phyloP scores from a whole-genome alignment of 495 filamentous ascomycete species.

The Copromyces sp. region DNA sequence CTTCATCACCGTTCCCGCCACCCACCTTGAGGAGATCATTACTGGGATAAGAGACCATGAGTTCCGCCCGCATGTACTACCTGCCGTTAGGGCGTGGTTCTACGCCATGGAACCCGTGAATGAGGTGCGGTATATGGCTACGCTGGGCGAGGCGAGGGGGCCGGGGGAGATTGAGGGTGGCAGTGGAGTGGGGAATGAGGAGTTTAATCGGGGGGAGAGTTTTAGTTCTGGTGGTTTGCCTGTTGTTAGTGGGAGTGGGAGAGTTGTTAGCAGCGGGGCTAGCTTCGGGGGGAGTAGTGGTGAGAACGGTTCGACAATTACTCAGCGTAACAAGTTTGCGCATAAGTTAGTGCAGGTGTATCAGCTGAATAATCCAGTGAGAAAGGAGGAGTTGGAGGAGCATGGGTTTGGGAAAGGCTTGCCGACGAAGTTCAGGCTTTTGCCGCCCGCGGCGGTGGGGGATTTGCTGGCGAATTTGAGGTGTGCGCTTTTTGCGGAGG shows the following conservation, averaged over 20 bases:
- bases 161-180: slow-evolving; percentile 31
- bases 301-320: neutral
- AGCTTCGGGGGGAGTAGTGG: neutral
- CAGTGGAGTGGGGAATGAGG: slow-evolving; percentile 33
- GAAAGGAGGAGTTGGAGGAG: slow-evolving; percentile 28
- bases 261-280: neutral
- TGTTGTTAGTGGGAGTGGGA: neutral
- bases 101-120: slow-evolving; percentile 28
- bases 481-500: slow-evolving; percentile 28
- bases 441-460: slow-evolving; percentile 38
- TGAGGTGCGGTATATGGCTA: slow-evolving; percentile 42
- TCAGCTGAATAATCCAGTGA: slow-evolving; percentile 40
- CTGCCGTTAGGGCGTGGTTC: slow-evolving; percentile 38
- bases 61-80: slow-evolving; percentile 36
- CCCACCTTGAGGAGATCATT: slow-evolving; percentile 30
- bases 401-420: slow-evolving; percentile 31
- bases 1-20: slow-evolving; percentile 32
- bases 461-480: slow-evolving; percentile 36
- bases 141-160: slow-evolving; percentile 26
- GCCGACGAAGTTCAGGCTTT: slow-evolving; percentile 29
- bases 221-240: no score
- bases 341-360: slow-evolving; percentile 43
- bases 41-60: slow-evolving; percentile 33
- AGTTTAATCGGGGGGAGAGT: slow-evolving; percentile 33
- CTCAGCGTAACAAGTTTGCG: slow-evolving; percentile 20